A percentile compares a stretch with the other conserved stretches of the same genome.
These are phyloP conservation scores for Plectosphaerella plurivora DNA, from an alignment of 2,329 filamentous ascomycete genomes.

Conservation along the genomic window DNA sequence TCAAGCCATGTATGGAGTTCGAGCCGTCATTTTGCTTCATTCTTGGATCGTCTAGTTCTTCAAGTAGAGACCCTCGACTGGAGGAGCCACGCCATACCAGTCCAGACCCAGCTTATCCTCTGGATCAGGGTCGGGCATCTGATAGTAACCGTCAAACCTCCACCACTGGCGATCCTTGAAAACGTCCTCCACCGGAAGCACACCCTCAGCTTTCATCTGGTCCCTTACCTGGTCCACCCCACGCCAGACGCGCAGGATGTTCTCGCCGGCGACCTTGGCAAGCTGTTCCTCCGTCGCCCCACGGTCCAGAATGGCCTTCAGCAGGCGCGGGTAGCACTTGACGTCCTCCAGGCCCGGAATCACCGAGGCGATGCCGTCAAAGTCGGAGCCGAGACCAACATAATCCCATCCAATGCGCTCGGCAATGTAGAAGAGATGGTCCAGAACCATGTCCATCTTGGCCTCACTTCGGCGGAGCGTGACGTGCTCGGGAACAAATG, in stretches of 20 bases:
- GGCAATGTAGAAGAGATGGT: slow-evolving; percentile 23
- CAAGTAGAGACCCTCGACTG: slow-evolving; percentile 6
- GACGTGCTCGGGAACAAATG: slow-evolving; percentile 24
- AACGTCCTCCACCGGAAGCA: slow-evolving; percentile 26
- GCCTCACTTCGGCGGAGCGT: slow-evolving; percentile 15
- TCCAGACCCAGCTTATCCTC: slow-evolving; percentile 24
- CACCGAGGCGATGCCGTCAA: slow-evolving; percentile 24
- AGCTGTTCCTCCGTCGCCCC: slow-evolving; percentile 32
- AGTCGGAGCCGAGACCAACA: slow-evolving; percentile 31
- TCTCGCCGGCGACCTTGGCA: slow-evolving; percentile 28
- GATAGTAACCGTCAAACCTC: slow-evolving; percentile 24
- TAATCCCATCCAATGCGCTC: slow-evolving; percentile 27
- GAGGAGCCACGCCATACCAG: slow-evolving; percentile 18
- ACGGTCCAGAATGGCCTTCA: slow-evolving; percentile 28
- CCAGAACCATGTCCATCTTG: slow-evolving; percentile 24
- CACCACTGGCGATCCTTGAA: slow-evolving; percentile 27
- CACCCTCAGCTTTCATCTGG: slow-evolving; percentile 21
- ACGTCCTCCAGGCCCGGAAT: slow-evolving; percentile 21
- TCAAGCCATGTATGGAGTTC: too few species aligned
- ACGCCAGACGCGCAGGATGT: slow-evolving; percentile 29
- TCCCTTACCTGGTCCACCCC: slow-evolving; percentile 17
- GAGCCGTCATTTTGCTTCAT: too few species aligned
- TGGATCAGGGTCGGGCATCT: slow-evolving; percentile 26
- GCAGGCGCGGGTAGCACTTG: slow-evolving; percentile 21
- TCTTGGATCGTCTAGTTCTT: not conserved